A percentile compares a stretch with the other conserved stretches of the same genome.
These are phyloP conservation scores for Aspergillus taichungensis DNA, from an alignment of 495 filamentous ascomycete species.

Conservation along the genomic window DNA sequence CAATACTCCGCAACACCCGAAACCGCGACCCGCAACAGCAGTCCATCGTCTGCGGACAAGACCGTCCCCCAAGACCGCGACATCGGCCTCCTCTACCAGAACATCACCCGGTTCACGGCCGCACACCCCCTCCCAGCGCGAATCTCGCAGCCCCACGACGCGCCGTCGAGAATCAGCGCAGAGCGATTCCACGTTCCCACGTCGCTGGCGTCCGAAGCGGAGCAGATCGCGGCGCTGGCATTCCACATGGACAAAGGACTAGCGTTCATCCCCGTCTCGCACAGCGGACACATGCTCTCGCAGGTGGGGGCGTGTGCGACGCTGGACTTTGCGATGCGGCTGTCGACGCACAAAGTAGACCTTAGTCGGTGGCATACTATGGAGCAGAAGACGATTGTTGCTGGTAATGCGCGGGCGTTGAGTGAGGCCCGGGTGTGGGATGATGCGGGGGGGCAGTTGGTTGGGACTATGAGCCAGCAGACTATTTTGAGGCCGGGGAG, in stretches of 20 bases:
- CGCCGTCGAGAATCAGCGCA: neutral
- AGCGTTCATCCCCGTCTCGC: constrained; percentile 10
- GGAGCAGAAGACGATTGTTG: constrained; percentile 7
- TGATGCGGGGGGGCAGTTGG: constrained; percentile 1
- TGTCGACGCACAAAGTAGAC: constrained; percentile 4
- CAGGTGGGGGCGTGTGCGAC: constrained; percentile 12
- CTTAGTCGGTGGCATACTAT: constrained; percentile 6
- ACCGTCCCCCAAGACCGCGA: neutral
- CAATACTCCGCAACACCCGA: neutral
- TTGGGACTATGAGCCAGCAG: constrained; percentile 13
- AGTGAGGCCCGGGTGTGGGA: constrained; percentile 10
- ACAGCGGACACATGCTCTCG: constrained; percentile 5
- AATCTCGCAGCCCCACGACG: neutral
- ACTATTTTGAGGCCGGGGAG: constrained; percentile 9
- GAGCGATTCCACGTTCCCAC: constrained; percentile 8
- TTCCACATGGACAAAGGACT: constrained; percentile 13
- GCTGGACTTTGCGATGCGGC: constrained; percentile 12
- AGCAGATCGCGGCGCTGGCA: constrained; percentile 11
- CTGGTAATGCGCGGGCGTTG: constrained; percentile 10
- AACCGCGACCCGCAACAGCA: neutral
- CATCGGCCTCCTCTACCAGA: neutral
- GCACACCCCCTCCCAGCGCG: too few relatives aligned
- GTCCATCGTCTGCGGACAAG: neutral
- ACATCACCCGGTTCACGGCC: neutral
- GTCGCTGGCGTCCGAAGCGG: constrained; percentile 4